Evolutionary conservation across 2,329 filamentous ascomycete genomes (phyloP), one percentile per base, ranked within the genome.

Genomic region (Apiospora rasikravindrae): DNA sequence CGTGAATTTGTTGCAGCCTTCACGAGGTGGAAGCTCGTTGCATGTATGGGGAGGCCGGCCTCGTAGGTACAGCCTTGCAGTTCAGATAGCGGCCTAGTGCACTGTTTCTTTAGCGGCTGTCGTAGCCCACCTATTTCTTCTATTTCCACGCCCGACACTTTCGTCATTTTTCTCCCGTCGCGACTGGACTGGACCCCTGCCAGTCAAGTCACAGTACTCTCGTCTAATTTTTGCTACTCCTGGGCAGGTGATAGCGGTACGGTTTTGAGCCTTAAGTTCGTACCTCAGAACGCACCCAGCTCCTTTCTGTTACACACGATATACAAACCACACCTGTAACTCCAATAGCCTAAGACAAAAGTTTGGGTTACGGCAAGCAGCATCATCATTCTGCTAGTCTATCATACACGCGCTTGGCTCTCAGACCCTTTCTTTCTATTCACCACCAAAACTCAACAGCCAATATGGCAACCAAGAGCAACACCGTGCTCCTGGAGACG

Each of bases 401-500:
- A 22, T n/a, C 33, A n/a, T 40, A 11, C 57, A 64, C 57, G 16
- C 16, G 67, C 45, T 29, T 47, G 29, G 5, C 11, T 4, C 11
- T 29, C 29, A 24, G 1, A 13, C 44, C 37, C 66, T 44, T 68
- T 11, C 13, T 44, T 24, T 19, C 22, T 6, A 37, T 26, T 16
- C 37, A 6, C 64, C 24, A 24, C 51, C 1, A 61, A 33, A 40
- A 24, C 2, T n/a, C 57, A n/a, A 33, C 51, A 13, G 7, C 11
- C 76, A 83, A 72, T 67, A 96, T 96, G 94, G 87, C 93, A 40
- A 95, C 93, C 73, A 91, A 94, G 77, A 64, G 33, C 57, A 64
- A 40, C 57, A 64, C 57, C 33, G 89, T 98, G 73, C 85, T 91
- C 13, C 89, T 98, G 69, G 93, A 97, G 77, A 98, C 96, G 72